Conservation (phyloP, 345 rosid genomes). For the Salix udensis region DNA sequence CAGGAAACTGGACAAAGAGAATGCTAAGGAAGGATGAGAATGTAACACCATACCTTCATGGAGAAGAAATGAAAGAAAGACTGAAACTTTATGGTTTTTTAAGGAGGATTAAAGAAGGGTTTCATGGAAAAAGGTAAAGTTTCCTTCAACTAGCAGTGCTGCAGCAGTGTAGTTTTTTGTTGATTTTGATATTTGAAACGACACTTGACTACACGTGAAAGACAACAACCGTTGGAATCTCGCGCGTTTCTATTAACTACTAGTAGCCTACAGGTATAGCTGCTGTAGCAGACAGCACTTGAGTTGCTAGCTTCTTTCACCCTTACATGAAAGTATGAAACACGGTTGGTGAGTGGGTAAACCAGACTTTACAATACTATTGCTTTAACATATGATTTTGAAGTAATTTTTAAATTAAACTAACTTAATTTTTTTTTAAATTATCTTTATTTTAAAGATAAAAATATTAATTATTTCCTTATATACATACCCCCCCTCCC, state of each 20-base stretch:
- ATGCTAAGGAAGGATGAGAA: not conserved
- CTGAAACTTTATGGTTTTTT: not conserved
- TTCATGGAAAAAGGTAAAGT: not conserved
- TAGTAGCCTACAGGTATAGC: too few species aligned
- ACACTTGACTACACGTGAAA: slow-evolving; percentile 3
- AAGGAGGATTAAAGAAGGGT: slow-evolving; percentile 6
- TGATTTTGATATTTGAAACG: not conserved
- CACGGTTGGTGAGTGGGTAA: too few species aligned
- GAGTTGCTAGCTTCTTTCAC: too few species aligned
- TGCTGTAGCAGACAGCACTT: too few species aligned
- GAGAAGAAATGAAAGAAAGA: not conserved
- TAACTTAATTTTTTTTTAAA: too few species aligned
- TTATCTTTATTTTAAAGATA: too few species aligned
- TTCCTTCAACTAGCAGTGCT: not conserved
- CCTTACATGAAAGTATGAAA: too few species aligned
- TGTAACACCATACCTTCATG: slow-evolving; percentile 7
- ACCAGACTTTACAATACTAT: too few species aligned
- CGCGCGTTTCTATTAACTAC: slow-evolving; percentile 13
- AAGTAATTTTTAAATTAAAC: too few species aligned
- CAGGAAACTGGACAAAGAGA: slow-evolving; percentile 1
- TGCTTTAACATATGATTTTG: too few species aligned
- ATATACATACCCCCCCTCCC: too few species aligned
- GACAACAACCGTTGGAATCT: not conserved
- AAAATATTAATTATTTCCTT: too few species aligned
- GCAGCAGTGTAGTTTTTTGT: not conserved